A percentile compares a stretch with the other conserved stretches of the same genome.
Conservation (phyloP, 352 stramenopile species). For the Globisporangium polare region DNA sequence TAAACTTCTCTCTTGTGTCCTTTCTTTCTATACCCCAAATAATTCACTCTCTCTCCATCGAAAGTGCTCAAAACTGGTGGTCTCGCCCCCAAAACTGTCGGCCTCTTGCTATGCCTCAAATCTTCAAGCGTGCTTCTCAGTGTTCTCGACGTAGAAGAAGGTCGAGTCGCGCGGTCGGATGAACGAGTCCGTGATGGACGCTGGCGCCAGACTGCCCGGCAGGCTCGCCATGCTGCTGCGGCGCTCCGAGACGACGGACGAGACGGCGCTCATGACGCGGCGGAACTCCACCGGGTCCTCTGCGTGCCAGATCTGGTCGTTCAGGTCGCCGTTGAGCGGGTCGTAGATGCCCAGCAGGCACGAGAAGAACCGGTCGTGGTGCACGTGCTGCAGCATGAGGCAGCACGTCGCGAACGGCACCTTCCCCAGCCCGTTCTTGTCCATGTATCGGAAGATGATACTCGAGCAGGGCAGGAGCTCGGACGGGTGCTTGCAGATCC, state of each 20-base stretch:
- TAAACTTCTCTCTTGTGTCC: not conserved
- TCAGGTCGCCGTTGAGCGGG: slow-evolving; percentile 62
- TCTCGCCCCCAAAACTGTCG: not conserved
- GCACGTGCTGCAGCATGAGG: slow-evolving; percentile 85
- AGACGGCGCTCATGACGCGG: slow-evolving; percentile 72
- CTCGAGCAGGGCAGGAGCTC: slow-evolving; percentile 73
- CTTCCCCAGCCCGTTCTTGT: slow-evolving; percentile 77
- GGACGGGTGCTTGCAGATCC: slow-evolving; percentile 80
- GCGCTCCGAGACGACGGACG: slow-evolving; percentile 51
- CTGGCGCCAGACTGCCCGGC: slow-evolving; percentile 7
- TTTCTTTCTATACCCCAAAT: not conserved
- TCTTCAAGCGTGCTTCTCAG: slow-evolving; percentile 1
- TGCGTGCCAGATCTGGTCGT: slow-evolving; percentile 69
- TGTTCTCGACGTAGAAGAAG: slow-evolving; percentile 63
- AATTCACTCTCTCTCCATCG: not conserved
- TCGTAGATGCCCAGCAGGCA: slow-evolving; percentile 83
- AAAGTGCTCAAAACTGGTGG: not conserved
- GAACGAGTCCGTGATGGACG: slow-evolving; percentile 29
- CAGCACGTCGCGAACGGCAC: slow-evolving; percentile 83
- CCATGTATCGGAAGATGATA: slow-evolving; percentile 87
- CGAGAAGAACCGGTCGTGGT: slow-evolving; percentile 87
- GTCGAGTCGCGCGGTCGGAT: slow-evolving; percentile 62
- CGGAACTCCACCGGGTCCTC: slow-evolving; percentile 61
- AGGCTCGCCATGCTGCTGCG: slow-evolving; percentile 45
- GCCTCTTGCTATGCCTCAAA: not conserved